Base-by-base conservation (phyloP, 805 yeast genomes). In the Ogataea angusta region DNA sequence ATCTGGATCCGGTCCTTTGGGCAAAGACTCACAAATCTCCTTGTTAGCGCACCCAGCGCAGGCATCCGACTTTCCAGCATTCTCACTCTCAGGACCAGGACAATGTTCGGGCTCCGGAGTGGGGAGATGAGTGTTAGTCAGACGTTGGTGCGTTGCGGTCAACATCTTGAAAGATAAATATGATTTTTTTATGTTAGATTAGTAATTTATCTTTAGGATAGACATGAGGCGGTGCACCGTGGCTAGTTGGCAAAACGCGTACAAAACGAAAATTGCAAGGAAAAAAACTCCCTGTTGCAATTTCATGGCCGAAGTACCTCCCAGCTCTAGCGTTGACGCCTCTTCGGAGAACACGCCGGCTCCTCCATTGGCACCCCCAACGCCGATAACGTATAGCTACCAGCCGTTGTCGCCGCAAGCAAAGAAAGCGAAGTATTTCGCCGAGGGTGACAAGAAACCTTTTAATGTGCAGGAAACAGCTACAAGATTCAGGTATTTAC, bases 41-140 rank as follows among this genome's bases (percentile, higher is more conserved):
- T 93, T 89, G 64, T 93, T 93, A 12, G 97, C 95, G 67, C 99
- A 93, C 9, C 97, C 96, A 7, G 68, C 74, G 59, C 99, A 93
- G 10, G 98, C 95, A 57, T 87, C 96, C 3, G 87, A 90, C 53
- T 84, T 79, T 6, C 99, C 99, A 2, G 99, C 99, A 38, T 67
- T 64, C 52, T 89, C 97, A 2, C 95, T 83, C 58, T 91, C 96
- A 2, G 98, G 95, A 1, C 99, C 99, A 0, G 99, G 99, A 67
- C 99, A 93, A 63, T 93, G 98, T 58, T 89, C 97, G 1, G 99
- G 98, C 56, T 84, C 95, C 0, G 93, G 89, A 0, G 81, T 86
- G 40, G 70, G 68, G 18, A 75, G 48, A 26, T 38, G 47, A 13
- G 21, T 38, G 22, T 25, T 43, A 30, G 16, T 17, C n/a, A 21